Conservation (phyloP, 176 grass and related monocot species). For the Elaeis guineensis region DNA sequence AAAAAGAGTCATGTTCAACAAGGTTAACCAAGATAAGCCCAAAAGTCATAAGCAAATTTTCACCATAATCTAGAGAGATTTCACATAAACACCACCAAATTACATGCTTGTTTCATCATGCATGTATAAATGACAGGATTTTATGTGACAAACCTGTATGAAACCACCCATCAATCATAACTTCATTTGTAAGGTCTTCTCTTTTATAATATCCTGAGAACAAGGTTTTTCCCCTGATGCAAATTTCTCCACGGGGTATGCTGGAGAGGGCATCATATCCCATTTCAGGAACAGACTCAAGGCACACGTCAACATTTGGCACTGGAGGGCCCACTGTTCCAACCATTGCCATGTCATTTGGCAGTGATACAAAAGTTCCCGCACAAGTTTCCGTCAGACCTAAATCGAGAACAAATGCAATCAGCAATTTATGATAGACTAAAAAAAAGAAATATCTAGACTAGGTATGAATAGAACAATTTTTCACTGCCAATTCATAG, state of each 20-base stretch:
- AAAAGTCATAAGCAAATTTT: too few species aligned
- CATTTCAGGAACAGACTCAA: slow-evolving; percentile 94
- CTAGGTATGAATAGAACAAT: too few species aligned
- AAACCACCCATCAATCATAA: slow-evolving; percentile 93
- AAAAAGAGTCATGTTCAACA: too few species aligned
- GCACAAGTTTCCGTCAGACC: slow-evolving; percentile 86
- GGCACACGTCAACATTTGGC: slow-evolving; percentile 48
- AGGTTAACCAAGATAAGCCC: too few species aligned
- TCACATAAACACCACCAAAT: too few species aligned
- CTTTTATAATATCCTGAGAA: slow-evolving; percentile 94
- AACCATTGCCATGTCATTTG: slow-evolving; percentile 62
- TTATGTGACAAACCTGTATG: slow-evolving; percentile 59
- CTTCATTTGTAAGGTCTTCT: slow-evolving; percentile 65
- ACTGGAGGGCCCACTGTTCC: slow-evolving; percentile 78
- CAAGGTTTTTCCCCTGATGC: slow-evolving; percentile 62
- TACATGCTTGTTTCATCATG: too few species aligned
- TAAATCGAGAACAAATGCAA: slow-evolving; percentile 20
- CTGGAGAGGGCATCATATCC: slow-evolving; percentile 60
- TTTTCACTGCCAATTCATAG: too few species aligned
- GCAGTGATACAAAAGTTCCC: slow-evolving; percentile 59
- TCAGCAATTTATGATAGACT: too few species aligned
- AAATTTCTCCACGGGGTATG: slow-evolving; percentile 67
- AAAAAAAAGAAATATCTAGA: too few species aligned
- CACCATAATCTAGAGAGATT: too few species aligned
- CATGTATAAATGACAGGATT: too few species aligned